Evolutionary conservation across 2,329 filamentous ascomycete species (phyloP), one percentile per base, ranked within the genome.

Genomic region (Helotiales sp.): DNA sequence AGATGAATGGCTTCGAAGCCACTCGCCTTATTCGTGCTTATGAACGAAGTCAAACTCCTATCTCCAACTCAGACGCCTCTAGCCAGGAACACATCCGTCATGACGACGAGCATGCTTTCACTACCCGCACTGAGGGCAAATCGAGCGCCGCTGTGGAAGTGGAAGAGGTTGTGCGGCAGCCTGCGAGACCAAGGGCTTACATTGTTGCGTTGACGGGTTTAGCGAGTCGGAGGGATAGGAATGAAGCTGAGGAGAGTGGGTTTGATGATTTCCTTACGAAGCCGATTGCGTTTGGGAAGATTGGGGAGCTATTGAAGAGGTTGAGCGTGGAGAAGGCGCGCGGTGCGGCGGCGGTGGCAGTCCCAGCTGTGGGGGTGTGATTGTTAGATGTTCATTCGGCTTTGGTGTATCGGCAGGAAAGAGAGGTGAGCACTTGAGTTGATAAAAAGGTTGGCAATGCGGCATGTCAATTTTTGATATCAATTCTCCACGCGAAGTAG

Each of bases 231-330:
- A 81, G 82, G 60, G 83, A 82, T 1, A 79, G 82, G 60, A 77
- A 81, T 32, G 81, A 86, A 68, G 83, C 84, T 0, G 79, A 83
- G 49, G 80, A 80, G 0, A 84, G 82, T 61, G 85, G 85, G 0
- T 78, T 87, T n/a, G 84, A 87, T 64, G 70, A 85, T 28, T 87
- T 86, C 57, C 69, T 87, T 10, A 84, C 85, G 3, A 86, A 85
- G 72, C 84, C 84, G 0, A 81, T 85, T 22, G 67, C 69, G 17
- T 72, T 76, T 37, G 61, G 37, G 3, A 70, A 64, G 52, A 68
- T 74, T 47, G 70, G 72, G 22, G 62, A 65, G 17, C 61, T 74
- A 30, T 57, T 74, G 24, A 62, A 61, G 59, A 66, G 45, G 20
- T 30, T 73, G 34, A 70, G 69, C 26, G 47, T 50, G 30, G 66